These are phyloP conservation scores for Sporothrix pallida DNA, from an alignment of 2,329 filamentous ascomycete species.

Conservation along the genomic window DNA sequence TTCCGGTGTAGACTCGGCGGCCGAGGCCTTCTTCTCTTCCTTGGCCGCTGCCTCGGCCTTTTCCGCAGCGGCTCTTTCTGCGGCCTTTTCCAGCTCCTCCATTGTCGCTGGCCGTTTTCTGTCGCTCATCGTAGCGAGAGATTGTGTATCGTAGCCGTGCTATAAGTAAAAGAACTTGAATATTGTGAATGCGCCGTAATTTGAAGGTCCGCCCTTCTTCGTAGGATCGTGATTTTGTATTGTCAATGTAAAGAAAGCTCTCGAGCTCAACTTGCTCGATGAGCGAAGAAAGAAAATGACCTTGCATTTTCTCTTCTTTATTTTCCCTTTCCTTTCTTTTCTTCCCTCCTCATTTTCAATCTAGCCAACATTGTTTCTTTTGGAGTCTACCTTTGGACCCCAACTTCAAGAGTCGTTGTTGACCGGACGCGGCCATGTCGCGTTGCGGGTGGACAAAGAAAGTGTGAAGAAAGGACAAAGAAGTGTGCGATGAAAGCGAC, in stretches of 20 bases:
- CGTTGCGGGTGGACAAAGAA: neutral
- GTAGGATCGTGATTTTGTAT: neutral
- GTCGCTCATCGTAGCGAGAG: too few species aligned
- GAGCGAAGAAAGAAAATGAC: neutral
- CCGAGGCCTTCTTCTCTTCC: too few species aligned
- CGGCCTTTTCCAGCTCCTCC: too few species aligned
- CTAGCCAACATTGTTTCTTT: neutral
- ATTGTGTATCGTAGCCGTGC: too few species aligned
- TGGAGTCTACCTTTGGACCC: neutral
- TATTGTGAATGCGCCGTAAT: neutral
- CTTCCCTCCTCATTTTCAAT: neutral
- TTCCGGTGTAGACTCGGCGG: too few species aligned
- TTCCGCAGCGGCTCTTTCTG: too few species aligned
- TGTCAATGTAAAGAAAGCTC: neutral
- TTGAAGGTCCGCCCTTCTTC: too few species aligned
- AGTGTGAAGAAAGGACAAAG: neutral
- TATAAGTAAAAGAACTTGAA: neutral
- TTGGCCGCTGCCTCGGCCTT: too few species aligned
- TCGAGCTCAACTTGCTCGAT: slow-evolving; percentile 1
- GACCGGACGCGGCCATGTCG: slow-evolving; percentile 25
- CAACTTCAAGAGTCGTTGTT: neutral
- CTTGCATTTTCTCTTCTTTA: neutral
- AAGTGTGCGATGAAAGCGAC: too few species aligned
- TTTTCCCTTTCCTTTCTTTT: too few species aligned
- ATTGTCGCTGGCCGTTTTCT: too few species aligned